Conservation (phyloP, 2,329 filamentous ascomycete species). For the Fusarium napiforme region DNA sequence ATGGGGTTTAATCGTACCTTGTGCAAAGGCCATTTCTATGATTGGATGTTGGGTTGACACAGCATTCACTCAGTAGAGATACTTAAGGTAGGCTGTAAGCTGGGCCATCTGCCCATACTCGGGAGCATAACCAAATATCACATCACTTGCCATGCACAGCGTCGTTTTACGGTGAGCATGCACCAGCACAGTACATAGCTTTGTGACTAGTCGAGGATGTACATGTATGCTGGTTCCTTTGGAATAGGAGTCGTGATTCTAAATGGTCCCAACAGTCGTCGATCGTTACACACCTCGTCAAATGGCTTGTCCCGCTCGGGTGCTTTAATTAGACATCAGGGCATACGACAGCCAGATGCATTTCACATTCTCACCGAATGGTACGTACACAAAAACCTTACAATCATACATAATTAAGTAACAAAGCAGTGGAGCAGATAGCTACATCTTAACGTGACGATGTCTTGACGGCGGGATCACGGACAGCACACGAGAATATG, state of each 20-base stretch:
- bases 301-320: not conserved
- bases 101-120: not conserved
- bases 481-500: conserved; percentile 9
- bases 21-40: not conserved
- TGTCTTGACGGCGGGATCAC: conserved; percentile 13
- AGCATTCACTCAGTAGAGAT: not conserved
- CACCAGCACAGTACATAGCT: not conserved
- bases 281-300: conserved; percentile 28
- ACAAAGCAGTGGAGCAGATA: not conserved
- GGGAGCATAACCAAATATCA: not conserved
- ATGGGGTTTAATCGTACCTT: not conserved
- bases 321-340: conserved; percentile 22
- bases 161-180: not conserved
- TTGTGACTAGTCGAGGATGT: conserved; percentile 3
- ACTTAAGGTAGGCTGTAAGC: not conserved
- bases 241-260: not conserved
- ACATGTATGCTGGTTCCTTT: not conserved
- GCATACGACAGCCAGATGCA: conserved; percentile 1
- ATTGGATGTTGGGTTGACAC: not conserved
- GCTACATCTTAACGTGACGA: not conserved
- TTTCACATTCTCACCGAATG: not conserved
- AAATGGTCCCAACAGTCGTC: conserved; percentile 7
- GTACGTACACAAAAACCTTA: not conserved
- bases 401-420: not conserved
- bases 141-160: not conserved